Conservation (phyloP, 306 rosid genomes). For the Fragaria nilgerrensis region DNA sequence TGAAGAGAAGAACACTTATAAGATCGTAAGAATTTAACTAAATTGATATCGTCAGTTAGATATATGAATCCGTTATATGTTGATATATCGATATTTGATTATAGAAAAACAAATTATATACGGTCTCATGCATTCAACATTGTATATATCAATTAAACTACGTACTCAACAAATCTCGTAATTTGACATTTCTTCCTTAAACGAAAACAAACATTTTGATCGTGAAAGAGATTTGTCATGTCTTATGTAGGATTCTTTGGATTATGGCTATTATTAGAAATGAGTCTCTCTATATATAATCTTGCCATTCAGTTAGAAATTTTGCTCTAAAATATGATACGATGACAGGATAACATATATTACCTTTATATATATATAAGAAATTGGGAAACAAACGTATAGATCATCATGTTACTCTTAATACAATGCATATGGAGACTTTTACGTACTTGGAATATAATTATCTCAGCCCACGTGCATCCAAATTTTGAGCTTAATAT, state of each 20-base stretch:
- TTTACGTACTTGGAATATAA: conserved; percentile 28
- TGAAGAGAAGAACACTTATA: too few relatives aligned
- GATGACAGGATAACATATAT: neutral
- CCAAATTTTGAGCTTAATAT: conserved; percentile 37
- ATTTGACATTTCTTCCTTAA: too few relatives aligned
- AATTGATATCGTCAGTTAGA: too few relatives aligned
- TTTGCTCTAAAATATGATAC: neutral
- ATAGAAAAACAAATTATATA: too few relatives aligned
- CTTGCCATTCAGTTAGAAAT: neutral
- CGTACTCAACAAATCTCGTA: too few relatives aligned
- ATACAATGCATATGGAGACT: conserved; percentile 24
- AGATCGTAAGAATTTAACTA: too few relatives aligned
- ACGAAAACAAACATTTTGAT: neutral
- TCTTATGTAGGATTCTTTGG: neutral
- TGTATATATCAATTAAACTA: too few relatives aligned
- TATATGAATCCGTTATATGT: too few relatives aligned
- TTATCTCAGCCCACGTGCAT: conserved; percentile 44
- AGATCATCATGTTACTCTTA: conserved; percentile 31
- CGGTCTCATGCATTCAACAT: neutral
- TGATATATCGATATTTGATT: too few relatives aligned
- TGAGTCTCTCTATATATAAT: neutral
- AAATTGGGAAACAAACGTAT: neutral
- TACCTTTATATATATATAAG: neutral
- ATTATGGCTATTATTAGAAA: too few relatives aligned
- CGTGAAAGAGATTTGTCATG: neutral